phyloP scores from a whole-genome alignment of 805 yeast genomes.

The Wickerhamiella australiensis region DNA sequence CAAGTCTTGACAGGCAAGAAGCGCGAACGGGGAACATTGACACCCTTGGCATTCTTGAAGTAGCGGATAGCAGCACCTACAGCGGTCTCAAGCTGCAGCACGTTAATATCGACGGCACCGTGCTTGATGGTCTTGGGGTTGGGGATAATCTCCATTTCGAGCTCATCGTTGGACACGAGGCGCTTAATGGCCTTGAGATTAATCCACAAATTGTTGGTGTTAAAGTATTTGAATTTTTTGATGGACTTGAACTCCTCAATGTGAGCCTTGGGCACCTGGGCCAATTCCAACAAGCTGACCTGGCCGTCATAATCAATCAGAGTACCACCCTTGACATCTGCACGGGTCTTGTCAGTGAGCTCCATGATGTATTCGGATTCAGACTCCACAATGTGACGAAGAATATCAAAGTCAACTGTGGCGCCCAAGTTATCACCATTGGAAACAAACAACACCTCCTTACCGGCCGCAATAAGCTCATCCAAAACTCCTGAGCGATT shows the following conservation, averaged over 20 bases:
- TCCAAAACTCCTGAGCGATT: constrained; percentile 87
- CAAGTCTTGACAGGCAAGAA: constrained; percentile 97
- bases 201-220: constrained; percentile 97
- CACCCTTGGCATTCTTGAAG: constrained; percentile 91
- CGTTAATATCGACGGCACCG: constrained; percentile 70
- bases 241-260: constrained; percentile 96
- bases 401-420: constrained; percentile 82
- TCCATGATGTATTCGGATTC: constrained; percentile 96
- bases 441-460: constrained; percentile 88
- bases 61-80: constrained; percentile 98
- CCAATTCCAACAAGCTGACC: constrained; percentile 88
- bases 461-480: constrained; percentile 77
- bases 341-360: constrained; percentile 95
- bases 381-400: constrained; percentile 85
- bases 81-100: constrained; percentile 93
- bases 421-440: constrained; percentile 99
- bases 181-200: constrained; percentile 89
- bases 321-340: constrained; percentile 99
- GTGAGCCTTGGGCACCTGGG: constrained; percentile 97
- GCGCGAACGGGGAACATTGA: constrained; percentile 94
- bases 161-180: constrained; percentile 68
- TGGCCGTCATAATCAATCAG: constrained; percentile 90
- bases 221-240: constrained; percentile 95
- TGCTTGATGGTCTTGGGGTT: constrained; percentile 71
- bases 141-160: constrained; percentile 91